Evolutionary conservation across 225 moss, liverwort and hornwort species (phyloP).

Genomic region (Bryoerythrophyllum caledonicum): DNA sequence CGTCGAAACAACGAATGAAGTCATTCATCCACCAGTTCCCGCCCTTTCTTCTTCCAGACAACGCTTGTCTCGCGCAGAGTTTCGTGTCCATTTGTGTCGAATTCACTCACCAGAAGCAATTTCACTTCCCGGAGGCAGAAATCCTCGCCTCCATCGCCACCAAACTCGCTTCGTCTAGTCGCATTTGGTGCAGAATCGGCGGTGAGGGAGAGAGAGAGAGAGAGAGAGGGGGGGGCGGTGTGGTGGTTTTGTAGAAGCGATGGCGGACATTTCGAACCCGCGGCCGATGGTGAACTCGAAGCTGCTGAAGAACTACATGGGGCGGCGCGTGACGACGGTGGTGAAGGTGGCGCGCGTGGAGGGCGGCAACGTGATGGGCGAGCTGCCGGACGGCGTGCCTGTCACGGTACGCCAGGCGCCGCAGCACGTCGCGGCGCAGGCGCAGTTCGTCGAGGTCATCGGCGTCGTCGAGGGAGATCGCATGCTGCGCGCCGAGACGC

Average conservation of each 20-base stretch:
- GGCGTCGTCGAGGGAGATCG: conserved; percentile 77
- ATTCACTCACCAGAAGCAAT: background rate
- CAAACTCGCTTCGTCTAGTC: background rate
- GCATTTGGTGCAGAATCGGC: background rate
- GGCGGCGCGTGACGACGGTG: conserved; percentile 77
- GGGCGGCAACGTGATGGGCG: conserved; percentile 51
- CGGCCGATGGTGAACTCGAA: conserved; percentile 80
- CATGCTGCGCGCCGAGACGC: conserved; percentile 64
- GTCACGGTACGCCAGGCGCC: conserved; percentile 63
- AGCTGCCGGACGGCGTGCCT: conserved; percentile 70
- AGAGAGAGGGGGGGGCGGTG: background rate
- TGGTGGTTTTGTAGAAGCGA: conserved; percentile 1
- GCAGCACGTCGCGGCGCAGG: conserved; percentile 47
- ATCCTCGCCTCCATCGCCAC: accelerated
- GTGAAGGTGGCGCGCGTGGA: conserved; percentile 66
- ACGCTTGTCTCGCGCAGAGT: background rate
- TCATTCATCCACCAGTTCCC: background rate
- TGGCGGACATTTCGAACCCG: conserved; percentile 59
- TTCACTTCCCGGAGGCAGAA: too few species aligned
- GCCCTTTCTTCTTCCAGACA: background rate
- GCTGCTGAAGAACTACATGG: conserved; percentile 59
- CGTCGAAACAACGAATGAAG: accelerated
- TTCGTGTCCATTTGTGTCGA: background rate
- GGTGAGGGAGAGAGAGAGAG: too few species aligned
- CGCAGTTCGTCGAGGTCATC: conserved; percentile 74